These are phyloP conservation scores for Fusarium pseudoanthophilum DNA, from an alignment of 2,329 filamentous ascomycete genomes.

Conservation along the genomic window DNA sequence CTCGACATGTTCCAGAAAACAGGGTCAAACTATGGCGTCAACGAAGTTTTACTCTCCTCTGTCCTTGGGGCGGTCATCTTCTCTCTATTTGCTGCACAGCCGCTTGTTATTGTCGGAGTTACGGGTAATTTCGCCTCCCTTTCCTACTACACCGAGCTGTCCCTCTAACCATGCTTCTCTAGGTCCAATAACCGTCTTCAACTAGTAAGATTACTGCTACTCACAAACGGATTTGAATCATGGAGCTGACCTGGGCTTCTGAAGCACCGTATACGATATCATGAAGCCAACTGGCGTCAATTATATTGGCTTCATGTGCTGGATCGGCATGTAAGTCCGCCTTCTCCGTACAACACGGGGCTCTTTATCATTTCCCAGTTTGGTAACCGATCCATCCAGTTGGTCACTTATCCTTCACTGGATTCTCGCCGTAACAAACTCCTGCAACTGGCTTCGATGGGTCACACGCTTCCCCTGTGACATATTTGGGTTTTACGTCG, in stretches of 20 bases:
- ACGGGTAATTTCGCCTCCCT: slow-evolving; percentile 63
- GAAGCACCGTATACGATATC: slow-evolving; percentile 86
- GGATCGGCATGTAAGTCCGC: slow-evolving; percentile 77
- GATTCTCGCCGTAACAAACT: slow-evolving; percentile 84
- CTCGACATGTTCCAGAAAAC: slow-evolving; percentile 95
- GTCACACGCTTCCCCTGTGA: slow-evolving; percentile 93
- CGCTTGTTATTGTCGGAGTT: slow-evolving; percentile 89
- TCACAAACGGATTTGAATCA: neutral
- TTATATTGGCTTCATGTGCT: slow-evolving; percentile 91
- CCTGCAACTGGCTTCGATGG: slow-evolving; percentile 88
- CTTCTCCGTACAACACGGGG: neutral
- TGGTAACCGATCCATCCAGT: slow-evolving; percentile 50
- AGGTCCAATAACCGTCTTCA: slow-evolving; percentile 93
- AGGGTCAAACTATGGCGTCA: slow-evolving; percentile 85
- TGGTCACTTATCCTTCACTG: slow-evolving; percentile 89
- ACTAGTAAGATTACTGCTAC: slow-evolving; percentile 67
- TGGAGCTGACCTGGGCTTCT: slow-evolving; percentile 10
- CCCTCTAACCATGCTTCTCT: slow-evolving; percentile 9
- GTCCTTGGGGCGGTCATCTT: slow-evolving; percentile 87
- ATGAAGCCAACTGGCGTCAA: slow-evolving; percentile 80
- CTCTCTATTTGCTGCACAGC: slow-evolving; percentile 81
- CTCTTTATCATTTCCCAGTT: too few species aligned
- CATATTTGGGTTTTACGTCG: slow-evolving; percentile 94
- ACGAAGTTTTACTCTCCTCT: slow-evolving; percentile 88
- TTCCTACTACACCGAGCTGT: neutral